Evolutionary conservation across 2,329 filamentous ascomycete genomes (phyloP).

Genomic region (Fusarium ramigenum): DNA sequence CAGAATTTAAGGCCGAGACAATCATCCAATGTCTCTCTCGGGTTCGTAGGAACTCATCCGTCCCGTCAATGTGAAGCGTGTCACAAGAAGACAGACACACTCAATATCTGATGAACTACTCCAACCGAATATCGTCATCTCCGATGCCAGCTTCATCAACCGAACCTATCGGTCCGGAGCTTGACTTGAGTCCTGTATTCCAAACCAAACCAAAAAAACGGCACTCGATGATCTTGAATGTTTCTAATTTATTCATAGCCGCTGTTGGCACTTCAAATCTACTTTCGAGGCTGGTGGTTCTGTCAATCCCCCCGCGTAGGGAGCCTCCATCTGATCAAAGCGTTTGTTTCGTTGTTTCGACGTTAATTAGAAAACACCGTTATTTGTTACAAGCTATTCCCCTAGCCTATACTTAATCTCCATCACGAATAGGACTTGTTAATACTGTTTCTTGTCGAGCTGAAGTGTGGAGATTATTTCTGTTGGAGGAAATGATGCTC

Average conservation of each 20-base stretch:
- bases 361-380: neutral
- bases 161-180: neutral
- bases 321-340: conserved; percentile 19
- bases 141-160: conserved; percentile 4
- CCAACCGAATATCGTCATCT: neutral
- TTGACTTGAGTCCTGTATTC: neutral
- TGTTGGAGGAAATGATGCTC: neutral
- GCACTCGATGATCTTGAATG: neutral
- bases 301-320: neutral
- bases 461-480: neutral
- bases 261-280: neutral
- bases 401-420: neutral
- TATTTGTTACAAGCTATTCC: neutral
- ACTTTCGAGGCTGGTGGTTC: conserved; percentile 3
- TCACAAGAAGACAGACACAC: neutral
- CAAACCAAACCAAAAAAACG: neutral
- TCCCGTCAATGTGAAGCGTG: neutral
- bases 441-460: neutral
- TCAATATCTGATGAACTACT: neutral
- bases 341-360: conserved; percentile 24
- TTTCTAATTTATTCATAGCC: neutral
- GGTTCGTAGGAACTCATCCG: neutral
- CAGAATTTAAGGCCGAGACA: neutral
- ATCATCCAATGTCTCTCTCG: neutral
- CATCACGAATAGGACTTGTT: neutral